phyloP scores from a whole-genome alignment of 2,329 filamentous ascomycete genomes.

The Neoarthrinium moseri region DNA sequence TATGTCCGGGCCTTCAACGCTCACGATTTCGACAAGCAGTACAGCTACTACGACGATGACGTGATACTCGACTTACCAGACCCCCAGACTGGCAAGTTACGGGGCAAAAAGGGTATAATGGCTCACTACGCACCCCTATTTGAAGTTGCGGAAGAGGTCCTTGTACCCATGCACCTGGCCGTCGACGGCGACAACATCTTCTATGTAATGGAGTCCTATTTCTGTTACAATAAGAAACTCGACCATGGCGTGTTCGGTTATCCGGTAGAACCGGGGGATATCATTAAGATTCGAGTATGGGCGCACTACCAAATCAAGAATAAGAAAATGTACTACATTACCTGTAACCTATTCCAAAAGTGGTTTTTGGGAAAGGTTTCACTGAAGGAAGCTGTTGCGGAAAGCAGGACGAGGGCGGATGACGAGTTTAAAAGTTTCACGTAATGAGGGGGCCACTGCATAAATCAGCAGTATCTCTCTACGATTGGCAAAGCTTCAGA shows the following conservation, averaged over 20 bases:
- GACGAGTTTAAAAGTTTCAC: neutral
- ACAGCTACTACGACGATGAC: neutral
- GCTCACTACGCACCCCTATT: slow-evolving; percentile 1
- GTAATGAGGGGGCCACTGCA: too few species aligned
- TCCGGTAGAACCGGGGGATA: slow-evolving; percentile 1
- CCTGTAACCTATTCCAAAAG: neutral
- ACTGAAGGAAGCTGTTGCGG: neutral
- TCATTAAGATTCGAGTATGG: slow-evolving; percentile 1
- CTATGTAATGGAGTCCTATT: slow-evolving; percentile 3
- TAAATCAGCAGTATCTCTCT: too few species aligned
- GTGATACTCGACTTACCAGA: slow-evolving; percentile 1
- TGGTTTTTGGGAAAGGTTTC: neutral
- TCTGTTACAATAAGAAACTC: neutral
- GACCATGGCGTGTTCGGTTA: neutral
- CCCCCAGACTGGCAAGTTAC: neutral
- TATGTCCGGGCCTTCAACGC: slow-evolving; percentile 1
- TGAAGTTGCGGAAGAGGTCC: slow-evolving; percentile 1
- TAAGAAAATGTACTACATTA: neutral
- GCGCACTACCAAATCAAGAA: neutral
- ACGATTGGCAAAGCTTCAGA: too few species aligned
- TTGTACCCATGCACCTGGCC: neutral
- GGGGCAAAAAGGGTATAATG: neutral
- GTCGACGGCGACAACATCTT: slow-evolving; percentile 2
- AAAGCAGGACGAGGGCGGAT: neutral
- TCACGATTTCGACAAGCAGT: neutral